These are phyloP conservation scores for Leptographium procerum DNA, from an alignment of 2,329 filamentous ascomycete genomes.

Conservation along the genomic window DNA sequence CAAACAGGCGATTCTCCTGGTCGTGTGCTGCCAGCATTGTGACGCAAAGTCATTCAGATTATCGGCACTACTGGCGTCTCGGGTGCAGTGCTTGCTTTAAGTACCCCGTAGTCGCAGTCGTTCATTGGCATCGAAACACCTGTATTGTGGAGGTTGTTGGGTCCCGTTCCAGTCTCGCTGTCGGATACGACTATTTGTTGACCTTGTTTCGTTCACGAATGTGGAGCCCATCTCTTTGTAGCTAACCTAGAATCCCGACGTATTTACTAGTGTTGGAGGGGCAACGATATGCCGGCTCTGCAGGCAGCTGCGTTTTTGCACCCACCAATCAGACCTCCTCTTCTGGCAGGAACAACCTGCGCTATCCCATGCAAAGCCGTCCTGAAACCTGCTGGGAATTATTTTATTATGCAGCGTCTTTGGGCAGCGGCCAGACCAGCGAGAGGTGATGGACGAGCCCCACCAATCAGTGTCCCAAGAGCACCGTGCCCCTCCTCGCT, in stretches of 20 bases:
- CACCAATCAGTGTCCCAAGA: neutral
- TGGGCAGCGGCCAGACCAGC: neutral
- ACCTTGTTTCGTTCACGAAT: neutral
- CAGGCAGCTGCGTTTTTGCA: neutral
- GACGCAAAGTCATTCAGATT: neutral
- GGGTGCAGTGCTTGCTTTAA: neutral
- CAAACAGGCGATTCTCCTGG: constrained; percentile 78
- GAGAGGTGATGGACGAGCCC: neutral
- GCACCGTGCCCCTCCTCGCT: constrained; percentile 1
- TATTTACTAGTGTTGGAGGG: neutral
- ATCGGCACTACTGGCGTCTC: neutral
- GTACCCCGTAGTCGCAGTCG: neutral
- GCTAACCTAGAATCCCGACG: neutral
- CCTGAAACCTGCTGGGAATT: neutral
- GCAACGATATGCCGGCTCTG: neutral
- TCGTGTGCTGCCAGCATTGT: constrained; percentile 68
- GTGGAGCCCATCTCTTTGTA: neutral
- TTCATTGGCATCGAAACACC: neutral
- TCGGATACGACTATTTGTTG: neutral
- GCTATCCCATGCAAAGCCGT: neutral
- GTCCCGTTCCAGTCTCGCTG: neutral
- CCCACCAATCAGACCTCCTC: neutral
- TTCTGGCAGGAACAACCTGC: neutral
- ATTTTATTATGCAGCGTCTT: neutral
- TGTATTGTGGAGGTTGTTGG: neutral